Base-by-base conservation (phyloP, 148 eudicot species). In the Camellia japonica region DNA sequence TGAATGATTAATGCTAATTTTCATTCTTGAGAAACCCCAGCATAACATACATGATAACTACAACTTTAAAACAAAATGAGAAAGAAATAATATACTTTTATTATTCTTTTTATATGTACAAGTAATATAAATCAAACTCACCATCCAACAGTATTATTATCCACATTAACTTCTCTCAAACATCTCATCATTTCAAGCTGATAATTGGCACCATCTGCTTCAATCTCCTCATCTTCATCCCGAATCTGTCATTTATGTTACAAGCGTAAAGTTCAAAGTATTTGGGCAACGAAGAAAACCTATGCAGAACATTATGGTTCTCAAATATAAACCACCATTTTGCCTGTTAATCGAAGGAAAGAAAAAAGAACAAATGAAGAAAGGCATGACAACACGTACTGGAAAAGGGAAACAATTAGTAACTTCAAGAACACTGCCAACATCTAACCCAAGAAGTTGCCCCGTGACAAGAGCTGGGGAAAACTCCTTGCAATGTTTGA, bases 171-270 rank as follows among this genome's bases (percentile, higher is more conserved):
- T 85, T 96, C 98, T 84, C 99, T 90, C 85, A 96, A 85, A 84
- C 99, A 96, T 86, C 99, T 94, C 99, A 96, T 96, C 98, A 96
- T 96, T 80, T 96, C 98, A 70, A 96, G 99, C 80, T 96, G 98
- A 85, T 93, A 96, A 86, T 92, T 94, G 59, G 98, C 97, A 89
- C 99, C 99, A 65, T 96, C 97, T 10, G 98, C 94, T 88, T 96
- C 99, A 61, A 93, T 89, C 88, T 96, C 99, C 83, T 92, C 98
- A 80, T 91, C 99, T 83, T 96, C 99, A 85, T 94, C 99, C 54
- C 97, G 91, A 42, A 84, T 87, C 98, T 96, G 78, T 49, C 23
- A 83, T 60, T 44, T 44, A 62, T 7, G 10, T 3, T 5, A 60
- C 15, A 46, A 74, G 14, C 41, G 56, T 41, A 61, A 4, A 70